Base-by-base conservation (phyloP, 768 basidiomycete genomes). In the Boletellus sp. region DNA sequence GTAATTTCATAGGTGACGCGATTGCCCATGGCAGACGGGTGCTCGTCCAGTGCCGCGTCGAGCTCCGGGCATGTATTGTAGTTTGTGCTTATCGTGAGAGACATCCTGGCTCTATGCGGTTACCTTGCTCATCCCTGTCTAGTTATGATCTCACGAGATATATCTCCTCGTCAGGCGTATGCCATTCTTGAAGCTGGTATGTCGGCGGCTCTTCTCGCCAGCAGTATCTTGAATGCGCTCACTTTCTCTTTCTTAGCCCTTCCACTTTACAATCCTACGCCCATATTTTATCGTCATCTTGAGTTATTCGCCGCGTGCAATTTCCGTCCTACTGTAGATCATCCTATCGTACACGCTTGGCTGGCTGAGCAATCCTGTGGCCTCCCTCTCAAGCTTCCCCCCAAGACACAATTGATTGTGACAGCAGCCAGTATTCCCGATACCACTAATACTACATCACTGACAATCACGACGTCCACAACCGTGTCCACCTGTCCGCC, bases 31-130 rank as follows among this genome's bases (percentile, higher is more conserved):
- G 72, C 6, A 77, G 77, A 3, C 68, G 66, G 26, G 76, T 84
- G 16, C 76, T 85, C 20, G 74, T 85, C 19, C 74, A 82, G 62
- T 81, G 72, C 32, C 65, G 69, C 12, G 68, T 72, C n/a, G 83
- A 84, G 51, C 72, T 75, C 10, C 73, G 76, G 41, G 79, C 80
- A 16, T 81, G 78, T 56, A 70, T 74, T 28, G 74, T 74, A 24
- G 76, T 70, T 31, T 80, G 74, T 51, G 79, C 80, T 32, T 80
- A 76, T 62, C 58, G 81, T 81, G 57, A 62, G 79, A 50, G 6
- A 15, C 19, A n/a, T 7, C 23, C 17, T 26, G 2, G 16, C 32
- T 46, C 26, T 20, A 2, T 17, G 28, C n/a, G 12, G 16, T 48
- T 24, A 7, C 35, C 45, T 32, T 23, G 16, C 43, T 51, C 36